A percentile compares a stretch with the other conserved stretches of the same genome.
Evolutionary conservation across 306 rosid genomes (phyloP).

Genomic region (Abrus pulchellus): DNA sequence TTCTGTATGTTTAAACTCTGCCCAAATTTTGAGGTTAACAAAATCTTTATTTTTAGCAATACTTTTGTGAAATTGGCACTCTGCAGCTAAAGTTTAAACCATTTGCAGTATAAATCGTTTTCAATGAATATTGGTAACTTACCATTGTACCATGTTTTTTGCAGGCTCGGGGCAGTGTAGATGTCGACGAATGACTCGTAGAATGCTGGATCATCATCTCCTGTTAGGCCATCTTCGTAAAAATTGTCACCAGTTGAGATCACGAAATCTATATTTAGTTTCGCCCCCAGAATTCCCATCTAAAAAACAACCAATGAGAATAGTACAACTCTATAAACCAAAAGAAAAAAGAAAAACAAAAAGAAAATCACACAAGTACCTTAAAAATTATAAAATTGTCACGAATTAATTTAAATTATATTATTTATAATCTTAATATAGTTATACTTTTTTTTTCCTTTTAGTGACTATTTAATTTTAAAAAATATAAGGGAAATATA

Average conservation of each 20-base stretch:
- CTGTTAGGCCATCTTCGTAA: conserved; percentile 71
- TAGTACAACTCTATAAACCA: not conserved
- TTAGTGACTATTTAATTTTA: not conserved
- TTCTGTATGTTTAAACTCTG: too few species aligned
- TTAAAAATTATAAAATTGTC: not conserved
- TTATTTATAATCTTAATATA: not conserved
- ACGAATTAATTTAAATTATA: not conserved
- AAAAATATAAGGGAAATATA: not conserved
- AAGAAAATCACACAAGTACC: not conserved
- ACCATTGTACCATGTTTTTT: conserved; percentile 79
- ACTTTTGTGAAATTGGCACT: not conserved
- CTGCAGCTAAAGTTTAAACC: not conserved
- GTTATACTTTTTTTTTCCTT: not conserved
- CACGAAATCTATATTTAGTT: conserved; percentile 70
- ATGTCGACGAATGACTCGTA: conserved; percentile 69
- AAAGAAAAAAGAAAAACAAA: not conserved
- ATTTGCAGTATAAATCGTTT: not conserved
- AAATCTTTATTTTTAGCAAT: not conserved
- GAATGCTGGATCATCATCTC: conserved; percentile 72
- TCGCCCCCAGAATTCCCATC: conserved; percentile 79
- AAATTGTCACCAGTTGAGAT: conserved; percentile 83
- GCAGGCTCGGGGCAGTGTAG: conserved; percentile 77
- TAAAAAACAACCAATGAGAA: not conserved
- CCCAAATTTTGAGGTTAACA: too few species aligned
- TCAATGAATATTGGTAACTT: conserved; percentile 10